A percentile compares a stretch with the other conserved stretches of the same genome.
phyloP scores from a whole-genome alignment of 202 grass and related monocot genomes.

The Dendrocalamus latiflorus region DNA sequence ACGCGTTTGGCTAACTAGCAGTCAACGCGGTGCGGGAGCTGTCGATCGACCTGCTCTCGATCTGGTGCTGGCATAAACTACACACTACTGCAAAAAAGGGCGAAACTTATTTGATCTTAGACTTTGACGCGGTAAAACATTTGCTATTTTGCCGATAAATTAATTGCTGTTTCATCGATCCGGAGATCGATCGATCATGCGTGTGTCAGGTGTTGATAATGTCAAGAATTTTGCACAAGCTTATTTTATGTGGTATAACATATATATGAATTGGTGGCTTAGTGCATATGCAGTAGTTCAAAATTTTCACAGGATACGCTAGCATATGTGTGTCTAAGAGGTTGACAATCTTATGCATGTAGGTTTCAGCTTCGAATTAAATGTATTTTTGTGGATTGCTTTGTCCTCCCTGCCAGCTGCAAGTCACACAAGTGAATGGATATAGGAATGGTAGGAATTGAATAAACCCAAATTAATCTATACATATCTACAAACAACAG shows the following conservation, averaged over 20 bases:
- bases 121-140: constrained; percentile 4
- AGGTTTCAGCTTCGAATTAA: background rate
- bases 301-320: background rate
- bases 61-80: background rate
- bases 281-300: background rate
- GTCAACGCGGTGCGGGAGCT: background rate
- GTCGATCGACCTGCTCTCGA: background rate
- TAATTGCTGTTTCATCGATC: background rate
- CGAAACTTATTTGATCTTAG: background rate
- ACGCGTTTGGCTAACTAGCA: background rate
- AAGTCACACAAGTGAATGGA: background rate
- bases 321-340: background rate
- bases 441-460: background rate
- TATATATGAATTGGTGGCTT: background rate
- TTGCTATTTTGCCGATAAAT: background rate
- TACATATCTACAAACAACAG: too few species aligned
- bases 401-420: background rate
- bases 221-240: background rate
- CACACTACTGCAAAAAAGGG: background rate
- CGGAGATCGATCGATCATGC: background rate
- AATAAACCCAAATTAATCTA: background rate
- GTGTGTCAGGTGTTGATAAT: constrained; percentile 15
- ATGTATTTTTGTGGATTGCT: background rate
- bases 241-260: background rate
- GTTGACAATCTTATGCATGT: background rate